These are phyloP conservation scores for Fistulifera pelliculosa DNA, from an alignment of 108 stramenopile genomes.

Conservation along the genomic window DNA sequence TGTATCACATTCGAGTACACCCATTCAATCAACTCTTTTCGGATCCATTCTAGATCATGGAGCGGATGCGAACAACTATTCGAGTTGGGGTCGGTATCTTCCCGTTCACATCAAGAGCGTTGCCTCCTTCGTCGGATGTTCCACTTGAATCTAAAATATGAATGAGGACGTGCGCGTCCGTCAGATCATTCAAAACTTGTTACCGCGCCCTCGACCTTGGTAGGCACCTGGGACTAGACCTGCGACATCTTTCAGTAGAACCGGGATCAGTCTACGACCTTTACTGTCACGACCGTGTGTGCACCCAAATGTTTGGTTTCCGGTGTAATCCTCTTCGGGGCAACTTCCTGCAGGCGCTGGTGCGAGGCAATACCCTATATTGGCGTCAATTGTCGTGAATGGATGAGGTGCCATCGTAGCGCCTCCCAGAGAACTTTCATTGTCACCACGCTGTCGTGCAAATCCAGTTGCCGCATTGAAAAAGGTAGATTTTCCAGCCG, in stretches of 20 bases:
- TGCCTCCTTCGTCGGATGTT: conserved; percentile 22
- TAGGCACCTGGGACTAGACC: conserved; percentile 89
- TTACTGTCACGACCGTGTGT: conserved; percentile 66
- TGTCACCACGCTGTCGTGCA: conserved; percentile 52
- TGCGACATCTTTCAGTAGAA: conserved; percentile 84
- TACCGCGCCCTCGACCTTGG: conserved; percentile 75
- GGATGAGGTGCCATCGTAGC: conserved; percentile 88
- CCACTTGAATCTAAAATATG: conserved; percentile 78
- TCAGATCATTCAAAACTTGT: conserved; percentile 86
- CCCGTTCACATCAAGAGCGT: conserved; percentile 12
- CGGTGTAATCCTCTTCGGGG: conserved; percentile 46
- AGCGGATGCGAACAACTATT: conserved; percentile 37
- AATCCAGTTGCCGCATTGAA: conserved; percentile 85
- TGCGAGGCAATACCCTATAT: conserved; percentile 69
- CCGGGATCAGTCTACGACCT: conserved; percentile 69
- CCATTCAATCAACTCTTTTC: conserved; percentile 81
- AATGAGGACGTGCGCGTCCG: conserved; percentile 84
- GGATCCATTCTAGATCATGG: conserved; percentile 74
- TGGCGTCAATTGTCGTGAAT: conserved; percentile 93
- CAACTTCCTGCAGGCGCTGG: conserved; percentile 62
- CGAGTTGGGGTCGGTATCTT: conserved; percentile 9
- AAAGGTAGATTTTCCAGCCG: conserved; percentile 80
- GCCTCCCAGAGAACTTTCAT: conserved; percentile 46
- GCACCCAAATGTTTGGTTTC: conserved; percentile 24
- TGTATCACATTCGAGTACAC: conserved; percentile 64